These are phyloP conservation scores for Metschnikowia arizonensis DNA, from an alignment of 805 yeast species.

Conservation along the genomic window DNA sequence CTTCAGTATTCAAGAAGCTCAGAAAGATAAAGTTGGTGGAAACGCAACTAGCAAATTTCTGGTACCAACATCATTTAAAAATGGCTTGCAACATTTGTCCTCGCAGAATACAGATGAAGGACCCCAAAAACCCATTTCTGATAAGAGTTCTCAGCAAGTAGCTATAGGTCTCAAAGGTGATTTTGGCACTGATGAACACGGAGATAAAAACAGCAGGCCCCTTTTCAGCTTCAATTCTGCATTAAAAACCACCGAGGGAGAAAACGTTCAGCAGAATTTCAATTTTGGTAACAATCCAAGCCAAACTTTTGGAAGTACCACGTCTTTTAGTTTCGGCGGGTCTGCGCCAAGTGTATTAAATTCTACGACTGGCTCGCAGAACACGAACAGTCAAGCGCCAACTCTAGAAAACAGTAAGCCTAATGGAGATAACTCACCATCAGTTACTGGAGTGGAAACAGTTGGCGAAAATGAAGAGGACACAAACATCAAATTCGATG, in stretches of 20 bases:
- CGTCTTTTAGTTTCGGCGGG: not conserved
- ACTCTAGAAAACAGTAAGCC: not conserved
- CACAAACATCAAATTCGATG: conserved; percentile 42
- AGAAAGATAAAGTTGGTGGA: not conserved
- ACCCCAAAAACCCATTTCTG: not conserved
- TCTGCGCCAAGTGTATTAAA: not conserved
- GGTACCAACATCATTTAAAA: not conserved
- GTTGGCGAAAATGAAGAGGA: conserved; percentile 31
- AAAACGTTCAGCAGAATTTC: not conserved
- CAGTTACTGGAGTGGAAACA: not conserved
- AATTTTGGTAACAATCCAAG: not conserved
- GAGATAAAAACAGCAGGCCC: not conserved
- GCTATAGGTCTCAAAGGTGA: not conserved
- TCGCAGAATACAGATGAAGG: not conserved
- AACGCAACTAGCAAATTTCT: not conserved
- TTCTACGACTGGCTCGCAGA: conserved; percentile 6
- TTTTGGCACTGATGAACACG: not conserved
- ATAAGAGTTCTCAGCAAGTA: not conserved
- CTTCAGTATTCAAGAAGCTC: not conserved
- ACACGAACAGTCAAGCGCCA: not conserved
- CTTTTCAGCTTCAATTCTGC: not conserved
- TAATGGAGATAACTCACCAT: not conserved
- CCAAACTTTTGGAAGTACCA: not conserved
- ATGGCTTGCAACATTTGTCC: not conserved
- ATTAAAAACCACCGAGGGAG: not conserved